phyloP scores from a whole-genome alignment of 257 asterid genomes.

The Solanum piurae region DNA sequence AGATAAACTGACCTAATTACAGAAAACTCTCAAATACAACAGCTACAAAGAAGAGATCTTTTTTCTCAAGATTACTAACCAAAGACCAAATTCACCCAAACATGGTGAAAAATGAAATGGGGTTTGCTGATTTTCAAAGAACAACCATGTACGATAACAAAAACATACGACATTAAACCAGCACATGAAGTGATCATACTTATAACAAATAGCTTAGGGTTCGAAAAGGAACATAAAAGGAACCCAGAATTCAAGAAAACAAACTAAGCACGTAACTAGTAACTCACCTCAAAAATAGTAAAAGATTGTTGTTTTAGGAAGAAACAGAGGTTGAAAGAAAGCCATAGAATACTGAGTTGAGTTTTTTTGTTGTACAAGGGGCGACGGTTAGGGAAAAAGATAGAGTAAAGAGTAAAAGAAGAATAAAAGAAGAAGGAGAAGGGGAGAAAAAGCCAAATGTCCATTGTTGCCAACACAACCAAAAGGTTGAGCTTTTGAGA shows the following conservation, averaged over 20 bases:
- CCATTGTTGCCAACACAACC: conserved; percentile 4
- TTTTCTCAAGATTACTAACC: not conserved
- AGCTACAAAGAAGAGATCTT: not conserved
- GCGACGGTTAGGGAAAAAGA: not conserved
- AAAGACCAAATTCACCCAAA: not conserved
- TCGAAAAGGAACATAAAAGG: not conserved
- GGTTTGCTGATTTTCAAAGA: not conserved
- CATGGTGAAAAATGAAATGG: not conserved
- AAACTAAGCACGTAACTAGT: not conserved
- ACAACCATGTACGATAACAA: not conserved
- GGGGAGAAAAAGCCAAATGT: not conserved
- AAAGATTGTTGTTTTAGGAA: not conserved
- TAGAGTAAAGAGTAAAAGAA: not conserved
- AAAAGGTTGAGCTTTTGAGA: not conserved
- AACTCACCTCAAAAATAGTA: not conserved
- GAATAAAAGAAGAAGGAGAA: not conserved
- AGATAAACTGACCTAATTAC: not conserved
- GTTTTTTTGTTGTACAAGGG: not conserved
- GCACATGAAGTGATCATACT: conserved; percentile 6
- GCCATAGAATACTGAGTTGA: not conserved
- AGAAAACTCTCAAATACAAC: not conserved
- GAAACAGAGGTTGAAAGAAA: not conserved
- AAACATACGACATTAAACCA: not conserved
- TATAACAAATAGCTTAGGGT: not conserved
- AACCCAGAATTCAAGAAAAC: not conserved